Evolutionary conservation across 306 rosid genomes (phyloP).

Genomic region (Gastrolobium bilobum): DNA sequence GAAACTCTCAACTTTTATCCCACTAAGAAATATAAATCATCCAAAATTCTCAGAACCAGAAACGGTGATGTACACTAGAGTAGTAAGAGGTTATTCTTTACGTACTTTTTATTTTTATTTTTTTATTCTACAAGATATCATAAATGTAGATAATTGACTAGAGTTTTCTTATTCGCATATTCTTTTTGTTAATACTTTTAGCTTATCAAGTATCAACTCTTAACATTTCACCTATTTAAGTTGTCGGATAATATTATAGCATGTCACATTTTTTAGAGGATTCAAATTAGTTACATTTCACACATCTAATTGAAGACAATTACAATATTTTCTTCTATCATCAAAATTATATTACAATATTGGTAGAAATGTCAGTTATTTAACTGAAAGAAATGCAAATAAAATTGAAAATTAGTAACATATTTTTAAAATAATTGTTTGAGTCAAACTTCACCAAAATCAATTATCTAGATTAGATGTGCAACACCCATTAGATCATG

Average conservation of each 20-base stretch:
- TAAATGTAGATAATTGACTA: neutral
- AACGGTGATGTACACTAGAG: neutral
- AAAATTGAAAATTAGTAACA: neutral
- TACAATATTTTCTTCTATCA: neutral
- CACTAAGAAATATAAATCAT: neutral
- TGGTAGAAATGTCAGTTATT: neutral
- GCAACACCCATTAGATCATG: no score
- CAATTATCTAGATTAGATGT: no score
- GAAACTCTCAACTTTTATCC: constrained; percentile 17
- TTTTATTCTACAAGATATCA: neutral
- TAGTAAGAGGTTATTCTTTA: neutral
- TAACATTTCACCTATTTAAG: neutral
- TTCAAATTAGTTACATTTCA: neutral
- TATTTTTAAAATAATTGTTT: no score
- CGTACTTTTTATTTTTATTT: neutral
- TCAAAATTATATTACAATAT: neutral
- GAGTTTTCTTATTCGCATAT: neutral
- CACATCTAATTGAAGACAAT: neutral
- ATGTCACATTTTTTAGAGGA: neutral
- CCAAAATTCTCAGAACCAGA: constrained; percentile 2
- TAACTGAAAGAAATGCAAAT: neutral
- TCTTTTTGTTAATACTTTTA: neutral
- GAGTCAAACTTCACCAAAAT: no score
- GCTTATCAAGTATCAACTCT: neutral
- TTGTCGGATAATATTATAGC: neutral